phyloP scores from a whole-genome alignment of 2,329 filamentous ascomycete species.

The Aspergillus sp. region DNA sequence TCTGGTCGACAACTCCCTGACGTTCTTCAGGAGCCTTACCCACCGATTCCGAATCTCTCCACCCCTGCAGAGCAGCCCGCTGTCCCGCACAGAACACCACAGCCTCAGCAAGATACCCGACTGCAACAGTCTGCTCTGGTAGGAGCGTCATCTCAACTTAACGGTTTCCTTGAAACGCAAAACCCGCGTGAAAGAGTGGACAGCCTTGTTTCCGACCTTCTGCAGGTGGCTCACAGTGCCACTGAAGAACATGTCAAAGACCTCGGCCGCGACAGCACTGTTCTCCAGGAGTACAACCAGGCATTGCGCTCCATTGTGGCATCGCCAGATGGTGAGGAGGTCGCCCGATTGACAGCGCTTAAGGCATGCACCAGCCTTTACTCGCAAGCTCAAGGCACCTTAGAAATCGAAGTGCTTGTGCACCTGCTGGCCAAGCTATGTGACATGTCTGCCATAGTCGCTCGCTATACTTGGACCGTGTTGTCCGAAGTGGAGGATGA shows the following conservation, averaged over 20 bases:
- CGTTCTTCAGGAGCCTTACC: slow-evolving; percentile 61
- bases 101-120: slow-evolving; percentile 49
- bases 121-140: slow-evolving; percentile 40
- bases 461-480: slow-evolving; percentile 51
- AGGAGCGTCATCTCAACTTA: slow-evolving; percentile 51
- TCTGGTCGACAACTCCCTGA: slow-evolving; percentile 61
- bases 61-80: slow-evolving; percentile 63
- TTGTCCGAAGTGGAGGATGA: slow-evolving; percentile 56
- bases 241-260: slow-evolving; percentile 59
- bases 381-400: slow-evolving; percentile 51
- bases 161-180: slow-evolving; percentile 60
- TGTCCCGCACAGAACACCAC: slow-evolving; percentile 57
- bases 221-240: slow-evolving; percentile 56
- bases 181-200: slow-evolving; percentile 55
- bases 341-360: slow-evolving; percentile 57
- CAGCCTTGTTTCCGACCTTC: slow-evolving; percentile 56
- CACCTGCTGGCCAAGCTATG: slow-evolving; percentile 63
- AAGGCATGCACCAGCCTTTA: slow-evolving; percentile 59
- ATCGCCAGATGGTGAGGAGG: slow-evolving; percentile 56
- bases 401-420: slow-evolving; percentile 65
- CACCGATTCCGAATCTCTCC: slow-evolving; percentile 59
- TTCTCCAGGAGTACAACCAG: slow-evolving; percentile 60
- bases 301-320: slow-evolving; percentile 54
- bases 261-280: slow-evolving; percentile 53
- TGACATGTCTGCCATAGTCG: slow-evolving; percentile 58